phyloP scores from a whole-genome alignment of 805 yeast genomes.

The Nakazawaea wyomingensis region DNA sequence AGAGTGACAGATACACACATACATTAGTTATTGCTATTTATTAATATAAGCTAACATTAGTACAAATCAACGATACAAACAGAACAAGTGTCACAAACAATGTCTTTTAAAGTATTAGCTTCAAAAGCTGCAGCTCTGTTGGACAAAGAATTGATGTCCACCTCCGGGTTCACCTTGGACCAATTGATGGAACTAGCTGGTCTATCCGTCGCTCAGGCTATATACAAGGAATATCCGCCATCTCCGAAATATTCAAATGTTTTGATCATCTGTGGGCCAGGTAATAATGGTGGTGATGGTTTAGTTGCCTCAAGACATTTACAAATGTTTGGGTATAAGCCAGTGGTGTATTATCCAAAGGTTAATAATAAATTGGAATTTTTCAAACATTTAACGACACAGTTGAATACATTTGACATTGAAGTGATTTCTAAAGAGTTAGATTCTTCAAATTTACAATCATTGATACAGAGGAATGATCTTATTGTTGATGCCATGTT shows the following conservation, averaged over 20 bases:
- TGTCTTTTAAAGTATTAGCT: constrained; percentile 35
- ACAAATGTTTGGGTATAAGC: constrained; percentile 70
- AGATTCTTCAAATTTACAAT: constrained; percentile 19
- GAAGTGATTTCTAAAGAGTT: constrained; percentile 42
- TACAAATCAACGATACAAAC: neutral
- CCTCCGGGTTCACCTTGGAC: constrained; percentile 75
- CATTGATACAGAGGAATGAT: constrained; percentile 31
- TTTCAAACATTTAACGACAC: constrained; percentile 57
- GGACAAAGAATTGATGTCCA: constrained; percentile 83
- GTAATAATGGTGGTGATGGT: constrained; percentile 97
- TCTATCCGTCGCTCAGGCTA: constrained; percentile 84
- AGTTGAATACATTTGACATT: constrained; percentile 61
- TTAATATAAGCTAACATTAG: no score
- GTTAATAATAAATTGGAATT: constrained; percentile 48
- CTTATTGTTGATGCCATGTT: constrained; percentile 77
- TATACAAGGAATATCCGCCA: constrained; percentile 64
- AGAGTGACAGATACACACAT: no score
- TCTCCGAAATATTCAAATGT: constrained; percentile 32
- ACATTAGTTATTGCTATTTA: no score
- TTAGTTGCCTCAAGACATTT: constrained; percentile 92
- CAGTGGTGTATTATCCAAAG: constrained; percentile 78
- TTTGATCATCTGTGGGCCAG: constrained; percentile 85
- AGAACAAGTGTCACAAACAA: constrained; percentile 14
- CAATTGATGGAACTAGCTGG: constrained; percentile 97
- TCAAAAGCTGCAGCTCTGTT: constrained; percentile 66